Percentiles rank a stretch among this genome's conserved stretches.
These are phyloP conservation scores for Meripilus lineatus DNA, from an alignment of 1,284 basidiomycete species.

Conservation along the genomic window DNA sequence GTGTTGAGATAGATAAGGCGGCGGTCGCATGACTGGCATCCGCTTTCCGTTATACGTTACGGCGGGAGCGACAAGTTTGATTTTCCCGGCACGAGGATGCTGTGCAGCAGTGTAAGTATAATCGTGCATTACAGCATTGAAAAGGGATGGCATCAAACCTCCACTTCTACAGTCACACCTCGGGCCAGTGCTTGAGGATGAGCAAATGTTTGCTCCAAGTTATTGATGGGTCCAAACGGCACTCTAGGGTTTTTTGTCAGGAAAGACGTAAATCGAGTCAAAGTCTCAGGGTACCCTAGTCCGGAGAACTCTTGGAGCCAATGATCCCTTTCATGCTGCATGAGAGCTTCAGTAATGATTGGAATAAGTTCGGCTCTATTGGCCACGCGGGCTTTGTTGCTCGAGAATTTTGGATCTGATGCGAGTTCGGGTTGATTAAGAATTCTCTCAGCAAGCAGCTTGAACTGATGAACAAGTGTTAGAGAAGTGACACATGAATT, in stretches of 20 bases:
- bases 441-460: conserved; percentile 54
- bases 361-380: conserved; percentile 72
- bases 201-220: conserved; percentile 84
- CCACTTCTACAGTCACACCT: conserved; percentile 54
- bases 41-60: conserved; percentile 85
- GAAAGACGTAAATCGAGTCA: not conserved
- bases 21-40: conserved; percentile 70
- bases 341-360: conserved; percentile 64
- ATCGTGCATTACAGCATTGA: no score
- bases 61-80: conserved; percentile 85
- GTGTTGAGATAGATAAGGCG: conserved; percentile 84
- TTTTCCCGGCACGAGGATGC: conserved; percentile 54
- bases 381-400: conserved; percentile 73
- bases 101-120: conserved; percentile 8
- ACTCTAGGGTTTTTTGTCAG: conserved; percentile 43
- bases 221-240: conserved; percentile 91
- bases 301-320: conserved; percentile 77
- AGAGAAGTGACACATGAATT: conserved; percentile 5
- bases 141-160: conserved; percentile 41
- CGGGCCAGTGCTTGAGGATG: conserved; percentile 84
- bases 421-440: conserved; percentile 55
- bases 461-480: conserved; percentile 48
- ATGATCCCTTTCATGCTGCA: conserved; percentile 52
- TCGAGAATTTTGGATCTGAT: conserved; percentile 59
- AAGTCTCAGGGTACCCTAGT: conserved; percentile 48